Percentiles rank a stretch among this genome's conserved stretches.
phyloP scores from a whole-genome alignment of 2,329 filamentous ascomycete genomes.

The Beauveria sp. region DNA sequence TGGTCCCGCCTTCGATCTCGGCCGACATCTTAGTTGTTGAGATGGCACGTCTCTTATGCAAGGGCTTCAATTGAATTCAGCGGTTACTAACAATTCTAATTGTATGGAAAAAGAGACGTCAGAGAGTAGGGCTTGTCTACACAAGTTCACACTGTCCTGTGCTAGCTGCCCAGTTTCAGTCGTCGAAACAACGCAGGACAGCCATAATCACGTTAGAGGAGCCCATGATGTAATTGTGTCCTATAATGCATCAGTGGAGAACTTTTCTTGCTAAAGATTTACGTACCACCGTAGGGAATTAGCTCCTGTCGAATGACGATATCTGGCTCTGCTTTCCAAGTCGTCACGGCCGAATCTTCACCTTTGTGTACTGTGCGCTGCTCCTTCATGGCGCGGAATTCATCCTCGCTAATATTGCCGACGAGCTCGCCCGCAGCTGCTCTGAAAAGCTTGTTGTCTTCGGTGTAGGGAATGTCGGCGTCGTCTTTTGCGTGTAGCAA shows the following conservation, averaged over 20 bases:
- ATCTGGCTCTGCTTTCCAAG: conserved; percentile 35
- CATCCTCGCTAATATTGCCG: conserved; percentile 26
- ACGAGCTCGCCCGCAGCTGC: conserved; percentile 48
- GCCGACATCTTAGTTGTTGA: no score
- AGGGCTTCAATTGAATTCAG: no score
- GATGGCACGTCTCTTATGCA: no score
- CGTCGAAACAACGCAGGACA: conserved; percentile 57
- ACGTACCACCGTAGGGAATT: conserved; percentile 47
- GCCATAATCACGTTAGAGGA: conserved; percentile 57
- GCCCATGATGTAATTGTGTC: conserved; percentile 62
- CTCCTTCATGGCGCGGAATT: conserved; percentile 38
- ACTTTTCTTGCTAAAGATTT: not conserved
- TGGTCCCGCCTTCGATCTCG: no score
- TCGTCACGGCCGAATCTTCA: conserved; percentile 40
- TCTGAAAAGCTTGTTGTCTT: conserved; percentile 57
- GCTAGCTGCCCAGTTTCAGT: conserved; percentile 8
- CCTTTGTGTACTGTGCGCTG: conserved; percentile 35
- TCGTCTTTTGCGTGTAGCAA: conserved; percentile 79
- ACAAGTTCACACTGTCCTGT: not conserved
- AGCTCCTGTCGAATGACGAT: conserved; percentile 47
- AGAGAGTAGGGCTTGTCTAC: no score
- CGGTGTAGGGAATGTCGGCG: conserved; percentile 68
- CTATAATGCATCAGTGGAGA: conserved; percentile 27
- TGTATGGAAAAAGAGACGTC: no score
- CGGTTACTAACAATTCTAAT: no score